A percentile compares a stretch with the other conserved stretches of the same genome.
These are phyloP conservation scores for Globisporangium paroecandrum DNA, from an alignment of 352 stramenopile species.

Conservation along the genomic window DNA sequence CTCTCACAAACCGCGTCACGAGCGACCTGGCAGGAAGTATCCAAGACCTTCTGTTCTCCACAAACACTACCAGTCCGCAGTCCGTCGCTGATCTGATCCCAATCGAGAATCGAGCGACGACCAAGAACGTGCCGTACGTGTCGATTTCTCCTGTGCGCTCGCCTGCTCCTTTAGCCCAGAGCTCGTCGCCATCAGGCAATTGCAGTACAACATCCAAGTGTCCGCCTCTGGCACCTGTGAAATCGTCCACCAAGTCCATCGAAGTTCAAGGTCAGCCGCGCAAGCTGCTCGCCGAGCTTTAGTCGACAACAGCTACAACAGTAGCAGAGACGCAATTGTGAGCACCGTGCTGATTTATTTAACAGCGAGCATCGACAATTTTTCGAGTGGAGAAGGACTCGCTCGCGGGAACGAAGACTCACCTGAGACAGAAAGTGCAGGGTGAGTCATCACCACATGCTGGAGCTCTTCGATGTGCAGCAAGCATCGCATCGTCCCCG, in stretches of 20 bases:
- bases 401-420: neutral
- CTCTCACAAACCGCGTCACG: constrained; percentile 34
- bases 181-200: neutral
- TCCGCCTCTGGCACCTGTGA: constrained; percentile 10
- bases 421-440: too few relatives aligned
- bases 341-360: constrained; percentile 11
- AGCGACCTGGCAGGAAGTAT: constrained; percentile 45
- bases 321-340: neutral
- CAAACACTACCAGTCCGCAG: constrained; percentile 62
- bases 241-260: neutral
- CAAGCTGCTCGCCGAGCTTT: constrained; percentile 15
- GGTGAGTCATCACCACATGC: too few relatives aligned
- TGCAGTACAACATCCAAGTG: neutral
- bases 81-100: constrained; percentile 42
- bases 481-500: too few relatives aligned
- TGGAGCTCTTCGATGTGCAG: too few relatives aligned
- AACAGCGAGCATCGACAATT: neutral
- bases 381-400: neutral
- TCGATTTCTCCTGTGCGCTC: constrained; percentile 9
- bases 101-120: constrained; percentile 11
- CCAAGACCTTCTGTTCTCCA: constrained; percentile 60
- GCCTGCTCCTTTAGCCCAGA: neutral
- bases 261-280: constrained; percentile 14
- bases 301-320: constrained; percentile 15
- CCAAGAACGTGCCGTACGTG: constrained; percentile 7